Evolutionary conservation across 768 basidiomycete genomes (phyloP).

Genomic region (Lyophyllum decastes): DNA sequence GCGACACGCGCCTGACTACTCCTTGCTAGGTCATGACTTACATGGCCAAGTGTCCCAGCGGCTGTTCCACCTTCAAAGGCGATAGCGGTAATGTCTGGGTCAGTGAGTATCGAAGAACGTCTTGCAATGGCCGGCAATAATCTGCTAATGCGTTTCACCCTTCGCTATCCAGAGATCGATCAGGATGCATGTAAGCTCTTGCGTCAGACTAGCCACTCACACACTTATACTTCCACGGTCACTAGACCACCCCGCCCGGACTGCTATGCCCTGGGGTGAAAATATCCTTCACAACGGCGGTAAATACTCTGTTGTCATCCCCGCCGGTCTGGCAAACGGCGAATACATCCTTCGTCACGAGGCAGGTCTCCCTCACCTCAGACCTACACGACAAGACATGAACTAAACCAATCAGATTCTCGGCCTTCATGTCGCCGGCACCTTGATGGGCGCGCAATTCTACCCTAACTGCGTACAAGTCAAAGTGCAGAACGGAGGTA

Average conservation of each 20-base stretch:
- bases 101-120: background rate
- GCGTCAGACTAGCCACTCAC: background rate
- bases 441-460: constrained; percentile 39
- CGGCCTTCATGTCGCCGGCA: constrained; percentile 34
- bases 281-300: constrained; percentile 27
- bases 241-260: constrained; percentile 12
- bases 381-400: background rate
- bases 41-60: constrained; percentile 21
- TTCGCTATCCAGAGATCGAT: constrained; percentile 8
- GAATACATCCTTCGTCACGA: constrained; percentile 36
- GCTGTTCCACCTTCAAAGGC: constrained; percentile 22
- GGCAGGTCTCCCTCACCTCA: background rate
- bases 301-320: constrained; percentile 31
- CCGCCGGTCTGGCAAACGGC: constrained; percentile 33
- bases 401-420: constrained; percentile 22
- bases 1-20: constrained; percentile 10
- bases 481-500: constrained; percentile 33
- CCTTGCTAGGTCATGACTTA: constrained; percentile 19
- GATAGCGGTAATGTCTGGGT: constrained; percentile 19
- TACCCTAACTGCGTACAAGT: constrained; percentile 37
- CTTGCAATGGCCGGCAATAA: constrained; percentile 9
- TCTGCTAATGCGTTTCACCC: constrained; percentile 1
- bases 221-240: background rate
- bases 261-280: constrained; percentile 7
- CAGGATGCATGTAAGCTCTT: constrained; percentile 16